phyloP scores from a whole-genome alignment of 208 protist genomes.

The Crithidia acanthocephali region DNA sequence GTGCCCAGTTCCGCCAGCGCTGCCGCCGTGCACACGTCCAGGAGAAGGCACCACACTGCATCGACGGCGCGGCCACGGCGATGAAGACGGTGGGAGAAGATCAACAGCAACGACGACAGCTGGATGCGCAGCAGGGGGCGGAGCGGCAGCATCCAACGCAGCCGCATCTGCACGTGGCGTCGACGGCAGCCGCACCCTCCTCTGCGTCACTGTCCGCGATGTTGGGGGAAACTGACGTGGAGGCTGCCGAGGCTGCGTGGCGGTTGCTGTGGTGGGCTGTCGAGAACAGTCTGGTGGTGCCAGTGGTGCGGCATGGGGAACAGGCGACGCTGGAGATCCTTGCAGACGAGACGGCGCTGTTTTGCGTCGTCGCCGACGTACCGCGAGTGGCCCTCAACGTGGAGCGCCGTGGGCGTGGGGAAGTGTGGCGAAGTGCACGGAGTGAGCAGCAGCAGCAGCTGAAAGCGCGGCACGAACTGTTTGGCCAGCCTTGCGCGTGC shows the following conservation, averaged over 20 bases:
- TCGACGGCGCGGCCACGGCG: too few relatives aligned
- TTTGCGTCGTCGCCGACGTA: conserved; percentile 27
- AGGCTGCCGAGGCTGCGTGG: conserved; percentile 18
- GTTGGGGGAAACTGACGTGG: not conserved
- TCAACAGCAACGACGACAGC: too few relatives aligned
- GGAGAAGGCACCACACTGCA: not conserved
- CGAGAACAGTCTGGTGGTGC: conserved; percentile 30
- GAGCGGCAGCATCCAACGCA: not conserved
- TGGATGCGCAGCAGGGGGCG: too few relatives aligned
- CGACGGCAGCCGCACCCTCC: not conserved
- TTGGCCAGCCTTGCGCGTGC: not conserved
- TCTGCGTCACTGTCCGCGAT: too few relatives aligned
- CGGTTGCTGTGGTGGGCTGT: conserved; percentile 43
- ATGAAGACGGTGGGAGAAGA: too few relatives aligned
- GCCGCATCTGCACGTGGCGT: not conserved
- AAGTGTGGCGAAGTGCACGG: conserved; percentile 16
- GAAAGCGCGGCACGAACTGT: not conserved
- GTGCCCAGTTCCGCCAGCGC: conserved; percentile 2
- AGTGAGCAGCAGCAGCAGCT: conserved; percentile 4
- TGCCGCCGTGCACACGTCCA: conserved; percentile 7
- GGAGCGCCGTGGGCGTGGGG: conserved; percentile 19
- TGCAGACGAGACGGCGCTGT: conserved; percentile 41
- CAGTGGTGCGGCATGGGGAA: conserved; percentile 28
- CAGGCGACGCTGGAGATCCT: conserved; percentile 31
- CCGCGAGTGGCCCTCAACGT: conserved; percentile 32